These are phyloP conservation scores for Cyclotella sp. DNA, from an alignment of 108 stramenopile genomes.

Conservation along the genomic window DNA sequence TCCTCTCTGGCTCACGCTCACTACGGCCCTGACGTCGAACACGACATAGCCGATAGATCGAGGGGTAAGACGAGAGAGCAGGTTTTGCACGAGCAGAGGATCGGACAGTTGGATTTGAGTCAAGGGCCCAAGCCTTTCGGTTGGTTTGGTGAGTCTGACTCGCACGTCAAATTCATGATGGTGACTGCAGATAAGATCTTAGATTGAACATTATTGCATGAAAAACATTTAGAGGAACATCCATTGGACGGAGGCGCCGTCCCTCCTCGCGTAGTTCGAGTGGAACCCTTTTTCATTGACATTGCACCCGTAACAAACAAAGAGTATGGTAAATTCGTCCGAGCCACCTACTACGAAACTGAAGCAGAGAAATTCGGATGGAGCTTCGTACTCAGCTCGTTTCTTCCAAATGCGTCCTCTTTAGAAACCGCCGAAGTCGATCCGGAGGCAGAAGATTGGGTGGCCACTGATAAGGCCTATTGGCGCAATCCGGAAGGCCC, in stretches of 20 bases:
- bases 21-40: slow-evolving; percentile 56
- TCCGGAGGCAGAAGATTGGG: slow-evolving; percentile 89
- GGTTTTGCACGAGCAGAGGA: slow-evolving; percentile 70
- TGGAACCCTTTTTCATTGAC: slow-evolving; percentile 88
- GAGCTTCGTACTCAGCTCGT: slow-evolving; percentile 89
- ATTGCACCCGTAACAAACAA: slow-evolving; percentile 82
- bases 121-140: slow-evolving; percentile 79
- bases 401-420: slow-evolving; percentile 63
- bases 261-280: slow-evolving; percentile 80
- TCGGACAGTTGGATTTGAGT: slow-evolving; percentile 48
- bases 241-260: slow-evolving; percentile 80
- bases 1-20: slow-evolving; percentile 63
- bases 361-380: slow-evolving; percentile 96
- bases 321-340: slow-evolving; percentile 91
- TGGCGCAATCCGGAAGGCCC: slow-evolving; percentile 95
- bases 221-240: slow-evolving; percentile 62
- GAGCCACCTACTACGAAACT: slow-evolving; percentile 89
- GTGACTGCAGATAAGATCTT: slow-evolving; percentile 33
- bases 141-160: slow-evolving; percentile 44
- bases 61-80: slow-evolving; percentile 62
- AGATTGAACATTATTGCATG: not conserved
- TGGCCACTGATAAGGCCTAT: slow-evolving; percentile 90
- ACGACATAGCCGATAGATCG: slow-evolving; percentile 61
- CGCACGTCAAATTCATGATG: not conserved
- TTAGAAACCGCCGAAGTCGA: slow-evolving; percentile 67